Conservation (phyloP, 768 basidiomycete genomes). For the Pleurotus eryngii region DNA sequence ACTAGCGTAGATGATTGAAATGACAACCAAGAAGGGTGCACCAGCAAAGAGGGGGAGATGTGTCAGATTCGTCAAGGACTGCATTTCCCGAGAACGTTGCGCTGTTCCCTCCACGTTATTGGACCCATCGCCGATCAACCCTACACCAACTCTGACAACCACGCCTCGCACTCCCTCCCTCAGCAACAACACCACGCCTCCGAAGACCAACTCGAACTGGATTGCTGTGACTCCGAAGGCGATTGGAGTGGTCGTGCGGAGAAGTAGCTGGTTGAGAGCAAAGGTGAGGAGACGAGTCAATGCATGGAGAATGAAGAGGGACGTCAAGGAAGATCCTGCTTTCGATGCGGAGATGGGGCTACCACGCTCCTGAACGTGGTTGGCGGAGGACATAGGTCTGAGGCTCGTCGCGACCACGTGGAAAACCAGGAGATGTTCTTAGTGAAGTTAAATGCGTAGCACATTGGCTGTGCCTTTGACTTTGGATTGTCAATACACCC, state of each 20-base stretch:
- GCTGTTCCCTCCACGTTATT: neutral
- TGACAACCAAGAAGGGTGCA: constrained; percentile 54
- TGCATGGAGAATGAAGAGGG: constrained; percentile 84
- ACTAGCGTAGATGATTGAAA: constrained; percentile 50
- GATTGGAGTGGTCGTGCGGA: constrained; percentile 79
- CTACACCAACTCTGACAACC: constrained; percentile 55
- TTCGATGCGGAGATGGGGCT: no score
- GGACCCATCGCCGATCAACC: neutral
- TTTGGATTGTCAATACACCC: no score
- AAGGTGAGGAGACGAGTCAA: constrained; percentile 86
- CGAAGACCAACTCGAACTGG: constrained; percentile 89
- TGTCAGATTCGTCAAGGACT: constrained; percentile 41
- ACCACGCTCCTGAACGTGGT: no score
- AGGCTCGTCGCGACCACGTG: no score
- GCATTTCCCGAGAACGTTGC: constrained; percentile 14
- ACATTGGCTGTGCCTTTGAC: no score
- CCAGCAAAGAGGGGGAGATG: constrained; percentile 70
- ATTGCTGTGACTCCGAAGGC: constrained; percentile 90
- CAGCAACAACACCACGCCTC: constrained; percentile 87
- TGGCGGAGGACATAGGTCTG: no score
- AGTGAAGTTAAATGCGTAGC: no score
- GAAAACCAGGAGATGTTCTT: no score
- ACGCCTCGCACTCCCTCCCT: constrained; percentile 92
- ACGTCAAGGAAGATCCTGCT: constrained; percentile 16
- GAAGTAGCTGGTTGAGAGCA: constrained; percentile 79